Conservation (phyloP, 2,329 filamentous ascomycete species). For the Hirsutella thompsonii region DNA sequence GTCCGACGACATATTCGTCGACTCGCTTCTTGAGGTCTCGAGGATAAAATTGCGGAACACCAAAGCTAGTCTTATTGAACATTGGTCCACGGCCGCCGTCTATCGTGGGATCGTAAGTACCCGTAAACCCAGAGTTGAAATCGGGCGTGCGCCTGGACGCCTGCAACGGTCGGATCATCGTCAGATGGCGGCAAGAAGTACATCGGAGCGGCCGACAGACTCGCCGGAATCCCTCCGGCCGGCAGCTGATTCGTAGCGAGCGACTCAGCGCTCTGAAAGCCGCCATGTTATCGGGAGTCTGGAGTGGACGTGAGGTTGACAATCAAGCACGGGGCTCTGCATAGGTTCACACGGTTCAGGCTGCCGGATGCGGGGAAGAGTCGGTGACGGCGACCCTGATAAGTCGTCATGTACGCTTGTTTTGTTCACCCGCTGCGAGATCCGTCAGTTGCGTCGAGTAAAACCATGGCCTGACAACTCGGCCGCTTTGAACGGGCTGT, state of each 20-base stretch:
- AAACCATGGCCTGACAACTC: too few relatives aligned
- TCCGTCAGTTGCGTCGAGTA: too few relatives aligned
- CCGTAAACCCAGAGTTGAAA: conserved; percentile 45
- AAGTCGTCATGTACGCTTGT: too few relatives aligned
- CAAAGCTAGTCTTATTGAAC: conserved; percentile 43
- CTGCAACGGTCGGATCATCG: conserved; percentile 9
- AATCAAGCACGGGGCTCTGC: neutral
- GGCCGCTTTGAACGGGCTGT: too few relatives aligned
- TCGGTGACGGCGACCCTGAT: too few relatives aligned
- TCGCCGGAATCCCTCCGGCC: neutral
- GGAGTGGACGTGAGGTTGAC: neutral
- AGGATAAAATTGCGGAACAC: conserved; percentile 51
- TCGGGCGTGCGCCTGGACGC: conserved; percentile 29
- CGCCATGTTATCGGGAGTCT: conserved; percentile 7
- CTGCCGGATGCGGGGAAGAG: neutral
- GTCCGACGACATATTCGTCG: conserved; percentile 92
- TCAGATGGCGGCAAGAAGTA: conserved; percentile 10
- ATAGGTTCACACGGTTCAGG: neutral
- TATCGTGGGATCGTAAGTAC: conserved; percentile 41
- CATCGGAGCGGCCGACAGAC: neutral
- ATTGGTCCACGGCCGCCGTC: conserved; percentile 45
- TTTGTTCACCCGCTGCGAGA: too few relatives aligned
- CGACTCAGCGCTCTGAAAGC: conserved; percentile 26
- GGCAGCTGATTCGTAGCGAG: conserved; percentile 2
- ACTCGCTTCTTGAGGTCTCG: conserved; percentile 74